Evolutionary conservation across 176 grass and related monocot genomes (phyloP), one percentile per base, ranked within the genome.

Genomic region (Pharus latifolius): DNA sequence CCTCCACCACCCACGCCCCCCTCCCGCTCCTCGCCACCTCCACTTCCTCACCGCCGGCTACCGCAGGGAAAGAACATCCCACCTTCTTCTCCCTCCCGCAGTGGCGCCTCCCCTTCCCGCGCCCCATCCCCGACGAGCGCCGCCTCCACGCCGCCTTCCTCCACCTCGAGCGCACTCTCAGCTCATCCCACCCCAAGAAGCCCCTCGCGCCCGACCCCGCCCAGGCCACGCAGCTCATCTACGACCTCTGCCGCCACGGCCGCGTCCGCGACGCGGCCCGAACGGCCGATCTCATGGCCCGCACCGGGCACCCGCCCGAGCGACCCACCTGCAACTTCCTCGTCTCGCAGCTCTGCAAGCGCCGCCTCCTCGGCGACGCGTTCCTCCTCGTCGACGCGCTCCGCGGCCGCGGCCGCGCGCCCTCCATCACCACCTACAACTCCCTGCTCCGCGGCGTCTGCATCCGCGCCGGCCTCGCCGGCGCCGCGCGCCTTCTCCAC

Each of bases 151-250:
- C 35, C 35, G 35, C 35, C 55, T 16, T 7, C 75, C 38, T 28
- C 62, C 22, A 44, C 62, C 66, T 34, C 22, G 63, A 78, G 11
- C 25, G 57, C 17, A n/a, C n/a, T n/a, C n/a, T n/a, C n/a, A n/a
- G n/a, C n/a, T n/a, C n/a, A n/a, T n/a, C n/a, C 35, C 62, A 35
- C 62, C 67, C 49, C 63, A 68, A 10, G 75, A 78, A 10, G 75
- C 62, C 62, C 18, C 49, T 57, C 17, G 55, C 33, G 51, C 75
- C 63, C 16, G 63, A 78, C 63, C 9, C 51, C 7, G 38, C 38
- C n/a, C 75, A 78, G 13, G 75, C 75, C 18, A 57, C 75, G 7
- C 75, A 78, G 40, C 75, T 78, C 50, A 7, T 78, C 25, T 78
- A 78, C 37, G 75, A 68, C 47, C 28, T 78, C 10, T 78, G 62